Evolutionary conservation across 1,139 yeast species (phyloP), one percentile per base, ranked within the genome.

Genomic region (Diutina pseudorugosa): DNA sequence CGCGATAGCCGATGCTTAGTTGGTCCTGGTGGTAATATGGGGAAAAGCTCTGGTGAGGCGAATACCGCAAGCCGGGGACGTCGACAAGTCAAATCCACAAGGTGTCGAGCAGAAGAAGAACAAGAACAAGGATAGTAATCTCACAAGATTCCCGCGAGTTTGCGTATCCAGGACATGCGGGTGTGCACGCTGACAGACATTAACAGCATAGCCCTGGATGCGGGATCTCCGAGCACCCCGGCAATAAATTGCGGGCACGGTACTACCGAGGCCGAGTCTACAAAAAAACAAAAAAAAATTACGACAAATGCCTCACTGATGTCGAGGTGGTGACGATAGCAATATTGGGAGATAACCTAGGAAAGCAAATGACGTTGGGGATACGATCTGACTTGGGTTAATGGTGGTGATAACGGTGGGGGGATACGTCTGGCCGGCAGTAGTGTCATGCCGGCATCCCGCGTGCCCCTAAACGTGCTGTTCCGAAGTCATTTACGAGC

Each of bases 401-500:
- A 12, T 27, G 30, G 30, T 30, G 36, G n/a, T 9, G 36, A 11
- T 14, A 30, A 30, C 36, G 36, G 36, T 14, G n/a, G 36, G 25
- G n/a, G 25, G 25, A 23, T 23, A 23, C 25, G 25, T 23, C 25
- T 23, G 25, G 6, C 25, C 25, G 25, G 25, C 25, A 23, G 36
- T 11, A 30, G 36, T 30, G 36, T 30, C 36, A 30, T 30, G 16
- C 36, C 36, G 36, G 36, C 36, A 30, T 30, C n/a, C n/a, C 12
- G 36, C 36, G 36, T 30, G 36, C 36, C 36, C 36, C 36, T 30
- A 30, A 30, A 30, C 36, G 36, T 23, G 47, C 47, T 19, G 18
- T 16, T 43, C 47, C 47, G 30, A n/a, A 43, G 25, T 27, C 49
- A 21, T 45, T 45, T 45, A 45, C 49, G 49, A 45, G 49, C 18